These are phyloP conservation scores for Tephrocybe sp. DNA, from an alignment of 768 basidiomycete genomes.

Conservation along the genomic window DNA sequence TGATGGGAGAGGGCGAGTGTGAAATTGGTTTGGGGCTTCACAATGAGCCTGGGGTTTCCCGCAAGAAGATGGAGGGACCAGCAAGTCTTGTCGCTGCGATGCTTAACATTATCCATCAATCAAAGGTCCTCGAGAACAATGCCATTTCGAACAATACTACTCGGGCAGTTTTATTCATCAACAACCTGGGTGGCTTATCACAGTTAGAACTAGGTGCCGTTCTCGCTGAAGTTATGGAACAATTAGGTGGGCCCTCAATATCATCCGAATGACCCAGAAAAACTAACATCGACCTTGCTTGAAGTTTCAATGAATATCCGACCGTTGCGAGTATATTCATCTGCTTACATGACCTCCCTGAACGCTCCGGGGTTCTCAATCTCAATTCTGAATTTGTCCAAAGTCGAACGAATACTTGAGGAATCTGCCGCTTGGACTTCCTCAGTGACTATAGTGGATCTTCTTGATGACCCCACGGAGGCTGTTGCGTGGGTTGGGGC, in stretches of 20 bases:
- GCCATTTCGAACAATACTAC: too few relatives aligned
- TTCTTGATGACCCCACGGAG: conserved; percentile 42
- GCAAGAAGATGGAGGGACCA: conserved; percentile 33
- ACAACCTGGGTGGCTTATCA: conserved; percentile 53
- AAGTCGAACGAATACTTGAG: conserved; percentile 17
- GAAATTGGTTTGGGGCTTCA: conserved; percentile 57
- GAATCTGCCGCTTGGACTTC: conserved; percentile 1
- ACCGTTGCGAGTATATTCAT: conserved; percentile 41
- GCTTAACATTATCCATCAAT: conserved; percentile 33
- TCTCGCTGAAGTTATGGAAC: conserved; percentile 37
- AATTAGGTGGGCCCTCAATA: conserved; percentile 33
- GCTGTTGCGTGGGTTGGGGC: conserved; percentile 39
- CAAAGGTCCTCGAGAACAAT: conserved; percentile 18
- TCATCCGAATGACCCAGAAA: not conserved
- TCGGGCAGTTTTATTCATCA: conserved; percentile 39
- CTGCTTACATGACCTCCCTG: conserved; percentile 56
- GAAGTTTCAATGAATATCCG: conserved; percentile 27
- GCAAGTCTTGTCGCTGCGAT: conserved; percentile 27
- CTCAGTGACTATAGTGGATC: conserved; percentile 22
- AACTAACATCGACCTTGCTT: not conserved
- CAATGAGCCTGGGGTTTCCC: conserved; percentile 47
- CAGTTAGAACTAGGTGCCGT: conserved; percentile 52
- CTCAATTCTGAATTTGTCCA: conserved; percentile 46
- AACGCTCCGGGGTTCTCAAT: conserved; percentile 60
- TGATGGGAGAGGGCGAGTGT: conserved; percentile 25